Percentiles rank a stretch among this genome's conserved stretches.
Evolutionary conservation across 1,284 basidiomycete genomes (phyloP).

Genomic region (Peniophora sp.): DNA sequence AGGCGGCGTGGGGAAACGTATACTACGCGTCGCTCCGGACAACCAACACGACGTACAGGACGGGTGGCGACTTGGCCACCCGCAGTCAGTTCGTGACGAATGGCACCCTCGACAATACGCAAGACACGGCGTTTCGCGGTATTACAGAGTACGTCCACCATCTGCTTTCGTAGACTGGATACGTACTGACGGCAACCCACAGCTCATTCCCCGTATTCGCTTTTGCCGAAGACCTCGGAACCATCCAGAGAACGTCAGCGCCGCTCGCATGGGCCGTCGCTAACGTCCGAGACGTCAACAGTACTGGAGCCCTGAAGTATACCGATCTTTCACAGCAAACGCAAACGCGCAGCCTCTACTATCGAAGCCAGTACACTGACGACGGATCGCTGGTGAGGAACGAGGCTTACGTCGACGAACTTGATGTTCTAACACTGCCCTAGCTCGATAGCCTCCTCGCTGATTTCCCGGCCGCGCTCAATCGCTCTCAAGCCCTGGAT

Average conservation of each 20-base stretch:
- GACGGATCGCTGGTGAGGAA: background rate
- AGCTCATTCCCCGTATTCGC: slow-evolving; percentile 3
- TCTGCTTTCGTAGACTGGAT: background rate
- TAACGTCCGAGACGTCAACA: slow-evolving; percentile 6
- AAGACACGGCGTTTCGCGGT: background rate
- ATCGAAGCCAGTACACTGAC: background rate
- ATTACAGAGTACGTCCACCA: background rate
- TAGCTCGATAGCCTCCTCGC: slow-evolving; percentile 2
- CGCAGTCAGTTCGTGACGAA: background rate
- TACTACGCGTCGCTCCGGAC: background rate
- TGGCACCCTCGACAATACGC: background rate
- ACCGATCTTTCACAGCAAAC: background rate
- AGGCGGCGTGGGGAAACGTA: background rate
- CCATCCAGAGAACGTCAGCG: slow-evolving; percentile 2
- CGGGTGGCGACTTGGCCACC: background rate
- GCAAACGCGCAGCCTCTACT: background rate
- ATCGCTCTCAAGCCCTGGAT: background rate
- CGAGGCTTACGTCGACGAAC: background rate
- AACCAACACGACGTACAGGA: background rate
- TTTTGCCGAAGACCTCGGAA: slow-evolving; percentile 9
- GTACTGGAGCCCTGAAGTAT: slow-evolving; percentile 1
- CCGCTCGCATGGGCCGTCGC: slow-evolving; percentile 9
- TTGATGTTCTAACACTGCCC: background rate
- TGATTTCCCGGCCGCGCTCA: slow-evolving; percentile 1
- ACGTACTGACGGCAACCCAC: too few relatives aligned